Percentiles rank a stretch among this genome's conserved stretches.
phyloP scores from a whole-genome alignment of 1,139 yeast species.

The Zygoascus sp. region DNA sequence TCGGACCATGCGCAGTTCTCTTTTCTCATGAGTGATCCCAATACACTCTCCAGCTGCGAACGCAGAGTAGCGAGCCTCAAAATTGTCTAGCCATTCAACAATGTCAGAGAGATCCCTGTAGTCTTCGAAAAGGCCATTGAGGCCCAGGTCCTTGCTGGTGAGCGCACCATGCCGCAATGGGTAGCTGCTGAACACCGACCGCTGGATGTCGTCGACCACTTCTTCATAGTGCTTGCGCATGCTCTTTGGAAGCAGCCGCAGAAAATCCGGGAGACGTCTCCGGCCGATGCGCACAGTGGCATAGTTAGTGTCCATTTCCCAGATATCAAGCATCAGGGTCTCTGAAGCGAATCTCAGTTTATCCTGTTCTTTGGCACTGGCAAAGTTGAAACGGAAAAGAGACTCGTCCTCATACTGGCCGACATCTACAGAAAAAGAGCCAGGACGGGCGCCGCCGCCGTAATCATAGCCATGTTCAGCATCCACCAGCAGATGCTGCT shows the following conservation, averaged over 20 bases:
- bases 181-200: constrained; percentile 29
- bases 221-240: constrained; percentile 27
- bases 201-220: constrained; percentile 31
- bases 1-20: constrained; percentile 15
- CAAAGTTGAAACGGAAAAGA: constrained; percentile 47
- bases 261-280: constrained; percentile 27
- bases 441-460: background rate
- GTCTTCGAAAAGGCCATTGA: constrained; percentile 53
- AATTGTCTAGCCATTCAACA: constrained; percentile 62
- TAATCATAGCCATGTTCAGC: constrained; percentile 4
- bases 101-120: constrained; percentile 68
- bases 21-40: constrained; percentile 43
- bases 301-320: constrained; percentile 31
- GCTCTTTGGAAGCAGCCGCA: constrained; percentile 30
- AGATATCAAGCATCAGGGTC: constrained; percentile 35
- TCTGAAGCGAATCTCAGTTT: constrained; percentile 31
- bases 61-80: constrained; percentile 37
- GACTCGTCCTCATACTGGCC: constrained; percentile 47
- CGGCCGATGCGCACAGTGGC: constrained; percentile 32
- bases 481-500: background rate
- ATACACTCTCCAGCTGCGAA: constrained; percentile 56
- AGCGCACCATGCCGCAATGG: constrained; percentile 20
- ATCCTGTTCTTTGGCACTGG: constrained; percentile 23
- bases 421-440: constrained; percentile 19
- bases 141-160: constrained; percentile 1